Evolutionary conservation across 306 rosid species (phyloP).

Genomic region (Herpetospermum pedunculosum): DNA sequence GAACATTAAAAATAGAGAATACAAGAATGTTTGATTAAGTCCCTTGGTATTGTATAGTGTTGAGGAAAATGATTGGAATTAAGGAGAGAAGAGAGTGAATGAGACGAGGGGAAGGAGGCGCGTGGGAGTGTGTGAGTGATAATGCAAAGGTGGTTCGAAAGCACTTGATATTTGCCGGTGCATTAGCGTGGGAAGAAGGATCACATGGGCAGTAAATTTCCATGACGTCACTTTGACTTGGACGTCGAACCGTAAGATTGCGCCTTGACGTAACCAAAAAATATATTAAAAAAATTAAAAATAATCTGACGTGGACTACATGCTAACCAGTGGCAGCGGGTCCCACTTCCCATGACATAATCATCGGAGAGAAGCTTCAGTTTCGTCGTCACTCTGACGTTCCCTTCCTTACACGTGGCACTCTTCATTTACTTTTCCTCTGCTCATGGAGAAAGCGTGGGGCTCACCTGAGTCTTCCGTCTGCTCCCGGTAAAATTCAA

Average conservation of each 20-base stretch:
- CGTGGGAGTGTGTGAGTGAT: not conserved
- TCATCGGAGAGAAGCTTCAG: constrained; percentile 26
- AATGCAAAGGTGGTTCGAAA: not conserved
- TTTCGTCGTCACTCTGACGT: constrained; percentile 53
- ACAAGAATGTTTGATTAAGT: too few relatives aligned
- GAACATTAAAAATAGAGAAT: too few relatives aligned
- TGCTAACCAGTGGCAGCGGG: not conserved
- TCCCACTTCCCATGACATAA: constrained; percentile 43
- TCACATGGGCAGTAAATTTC: constrained; percentile 44
- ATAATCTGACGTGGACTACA: constrained; percentile 45
- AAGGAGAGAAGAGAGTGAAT: not conserved
- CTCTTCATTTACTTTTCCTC: constrained; percentile 27
- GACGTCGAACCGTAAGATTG: constrained; percentile 44
- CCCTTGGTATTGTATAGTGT: too few relatives aligned
- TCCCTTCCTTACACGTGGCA: constrained; percentile 54
- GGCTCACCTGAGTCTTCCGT: too few relatives aligned
- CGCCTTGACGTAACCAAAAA: constrained; percentile 51
- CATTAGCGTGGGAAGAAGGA: constrained; percentile 25
- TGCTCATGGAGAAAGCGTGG: constrained; percentile 29
- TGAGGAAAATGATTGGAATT: too few relatives aligned
- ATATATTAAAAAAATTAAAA: too few relatives aligned
- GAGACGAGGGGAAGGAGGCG: not conserved
- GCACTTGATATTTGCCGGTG: constrained; percentile 34
- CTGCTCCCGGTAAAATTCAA: not conserved
- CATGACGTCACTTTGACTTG: constrained; percentile 41